phyloP scores from a whole-genome alignment of 176 grass and related monocot genomes.

The Oryza meyeriana region DNA sequence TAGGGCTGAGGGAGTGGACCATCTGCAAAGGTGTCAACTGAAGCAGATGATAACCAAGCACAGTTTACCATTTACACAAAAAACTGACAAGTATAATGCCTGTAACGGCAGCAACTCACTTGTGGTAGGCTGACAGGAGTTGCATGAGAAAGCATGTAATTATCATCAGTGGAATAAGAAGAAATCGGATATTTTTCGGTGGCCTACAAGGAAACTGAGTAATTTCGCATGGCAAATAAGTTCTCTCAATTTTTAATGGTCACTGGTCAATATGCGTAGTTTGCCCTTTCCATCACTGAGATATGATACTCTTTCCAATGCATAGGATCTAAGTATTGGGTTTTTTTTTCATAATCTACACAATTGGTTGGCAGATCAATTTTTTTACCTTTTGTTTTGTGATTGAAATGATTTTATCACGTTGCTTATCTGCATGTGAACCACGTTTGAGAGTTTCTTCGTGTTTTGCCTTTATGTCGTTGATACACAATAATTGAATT shows the following conservation, averaged over 20 bases:
- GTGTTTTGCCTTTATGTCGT: conserved; percentile 8
- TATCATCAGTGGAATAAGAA: not conserved
- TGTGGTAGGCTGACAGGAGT: not conserved
- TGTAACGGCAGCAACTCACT: not conserved
- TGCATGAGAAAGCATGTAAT: not conserved
- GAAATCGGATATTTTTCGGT: not conserved
- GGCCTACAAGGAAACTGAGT: not conserved
- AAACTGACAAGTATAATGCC: no score
- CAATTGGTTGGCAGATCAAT: not conserved
- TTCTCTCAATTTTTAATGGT: not conserved
- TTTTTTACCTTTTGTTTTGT: not conserved
- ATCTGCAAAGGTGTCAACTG: not conserved
- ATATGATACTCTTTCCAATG: not conserved
- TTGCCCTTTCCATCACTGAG: not conserved
- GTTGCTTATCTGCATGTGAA: not conserved
- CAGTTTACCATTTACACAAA: no score
- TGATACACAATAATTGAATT: not conserved
- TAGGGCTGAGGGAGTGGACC: not conserved
- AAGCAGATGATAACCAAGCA: no score
- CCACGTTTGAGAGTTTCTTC: not conserved
- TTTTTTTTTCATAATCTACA: not conserved
- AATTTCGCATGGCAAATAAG: not conserved
- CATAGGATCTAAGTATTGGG: not conserved
- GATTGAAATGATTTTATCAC: not conserved
- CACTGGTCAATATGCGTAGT: not conserved